A percentile compares a stretch with the other conserved stretches of the same genome.
Evolutionary conservation across 805 yeast species (phyloP).

Genomic region (Candida dendrica): DNA sequence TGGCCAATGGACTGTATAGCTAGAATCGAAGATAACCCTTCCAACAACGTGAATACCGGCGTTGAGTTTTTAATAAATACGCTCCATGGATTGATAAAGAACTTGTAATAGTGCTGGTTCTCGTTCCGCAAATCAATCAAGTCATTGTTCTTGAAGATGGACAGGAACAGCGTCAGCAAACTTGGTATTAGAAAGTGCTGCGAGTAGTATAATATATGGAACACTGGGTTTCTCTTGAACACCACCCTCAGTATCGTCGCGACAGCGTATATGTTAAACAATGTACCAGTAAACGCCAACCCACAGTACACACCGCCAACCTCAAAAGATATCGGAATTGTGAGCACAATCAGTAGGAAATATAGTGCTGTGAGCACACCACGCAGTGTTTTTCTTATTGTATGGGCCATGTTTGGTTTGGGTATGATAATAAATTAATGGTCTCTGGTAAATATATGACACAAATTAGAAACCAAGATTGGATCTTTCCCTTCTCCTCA

Average conservation of each 20-base stretch:
- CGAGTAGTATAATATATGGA: slow-evolving; percentile 53
- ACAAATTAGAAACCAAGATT: too few relatives aligned
- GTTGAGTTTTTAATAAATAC: slow-evolving; percentile 70
- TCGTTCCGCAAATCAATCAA: slow-evolving; percentile 14
- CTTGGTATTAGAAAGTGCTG: slow-evolving; percentile 85
- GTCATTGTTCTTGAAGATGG: slow-evolving; percentile 38
- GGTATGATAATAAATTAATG: too few relatives aligned
- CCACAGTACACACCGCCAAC: slow-evolving; percentile 92
- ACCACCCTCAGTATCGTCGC: slow-evolving; percentile 67
- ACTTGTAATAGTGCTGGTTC: slow-evolving; percentile 21
- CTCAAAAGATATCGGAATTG: slow-evolving; percentile 90
- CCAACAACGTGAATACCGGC: slow-evolving; percentile 80
- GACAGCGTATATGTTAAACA: slow-evolving; percentile 61
- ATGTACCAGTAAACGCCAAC: slow-evolving; percentile 68
- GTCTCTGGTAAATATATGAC: too few relatives aligned
- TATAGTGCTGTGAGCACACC: slow-evolving; percentile 49
- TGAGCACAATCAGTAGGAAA: slow-evolving; percentile 59
- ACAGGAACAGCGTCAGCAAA: slow-evolving; percentile 60
- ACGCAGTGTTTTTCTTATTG: slow-evolving; percentile 8
- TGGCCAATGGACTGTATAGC: slow-evolving; percentile 93
- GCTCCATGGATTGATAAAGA: slow-evolving; percentile 61
- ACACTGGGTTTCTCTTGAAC: slow-evolving; percentile 22
- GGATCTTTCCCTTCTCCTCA: too few relatives aligned
- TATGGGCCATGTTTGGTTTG: neutral
- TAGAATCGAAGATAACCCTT: slow-evolving; percentile 87